phyloP scores from a whole-genome alignment of 495 filamentous ascomycete species.

The Neurospora sp. region DNA sequence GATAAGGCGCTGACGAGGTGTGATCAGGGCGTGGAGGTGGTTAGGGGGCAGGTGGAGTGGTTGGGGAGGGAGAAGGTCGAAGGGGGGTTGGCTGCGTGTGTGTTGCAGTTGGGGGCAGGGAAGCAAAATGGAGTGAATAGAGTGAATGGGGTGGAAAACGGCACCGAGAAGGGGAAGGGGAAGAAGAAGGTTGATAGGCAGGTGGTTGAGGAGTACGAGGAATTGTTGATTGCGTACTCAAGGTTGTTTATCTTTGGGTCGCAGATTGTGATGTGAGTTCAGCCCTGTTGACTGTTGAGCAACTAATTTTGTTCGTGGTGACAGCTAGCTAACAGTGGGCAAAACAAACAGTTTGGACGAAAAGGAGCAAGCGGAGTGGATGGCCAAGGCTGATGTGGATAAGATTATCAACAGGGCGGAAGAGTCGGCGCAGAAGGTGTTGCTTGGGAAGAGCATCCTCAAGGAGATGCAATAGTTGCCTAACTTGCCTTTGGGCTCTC shows the following conservation, averaged over 20 bases:
- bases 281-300: neutral
- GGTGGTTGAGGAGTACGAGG: neutral
- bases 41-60: neutral
- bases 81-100: neutral
- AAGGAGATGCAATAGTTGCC: neutral
- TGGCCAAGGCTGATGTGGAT: neutral
- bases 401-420: neutral
- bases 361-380: neutral
- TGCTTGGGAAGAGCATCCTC: neutral
- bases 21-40: neutral
- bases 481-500: neutral
- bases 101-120: neutral
- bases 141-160: neutral
- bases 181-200: neutral
- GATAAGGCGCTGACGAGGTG: neutral
- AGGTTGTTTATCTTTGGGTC: constrained; percentile 1
- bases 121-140: neutral
- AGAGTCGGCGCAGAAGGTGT: neutral
- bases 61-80: neutral
- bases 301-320: neutral
- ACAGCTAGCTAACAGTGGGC: neutral
- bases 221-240: neutral
- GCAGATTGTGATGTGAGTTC: neutral
- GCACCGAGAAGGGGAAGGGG: neutral
- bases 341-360: neutral